A percentile compares a stretch with the other conserved stretches of the same genome.
phyloP scores from a whole-genome alignment of 305 asterid genomes.

The Vinca major region DNA sequence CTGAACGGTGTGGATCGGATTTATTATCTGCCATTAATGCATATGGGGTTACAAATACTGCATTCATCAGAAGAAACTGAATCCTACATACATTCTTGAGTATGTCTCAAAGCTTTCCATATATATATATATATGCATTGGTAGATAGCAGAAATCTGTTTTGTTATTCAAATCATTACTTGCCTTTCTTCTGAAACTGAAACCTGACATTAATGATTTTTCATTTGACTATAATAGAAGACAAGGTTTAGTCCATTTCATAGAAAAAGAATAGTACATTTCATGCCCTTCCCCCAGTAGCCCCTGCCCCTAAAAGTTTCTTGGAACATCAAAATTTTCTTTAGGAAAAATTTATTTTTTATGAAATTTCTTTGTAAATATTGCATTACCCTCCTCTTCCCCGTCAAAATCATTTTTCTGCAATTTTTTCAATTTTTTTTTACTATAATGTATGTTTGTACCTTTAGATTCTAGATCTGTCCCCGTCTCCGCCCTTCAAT shows the following conservation, averaged over 20 bases:
- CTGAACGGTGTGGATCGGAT: neutral
- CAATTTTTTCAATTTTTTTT: too few species aligned
- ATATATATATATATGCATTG: neutral
- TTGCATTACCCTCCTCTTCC: too few species aligned
- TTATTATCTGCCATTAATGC: constrained; percentile 15
- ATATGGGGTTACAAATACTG: constrained; percentile 16
- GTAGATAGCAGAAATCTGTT: constrained; percentile 15
- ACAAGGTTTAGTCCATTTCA: neutral
- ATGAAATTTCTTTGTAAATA: too few species aligned
- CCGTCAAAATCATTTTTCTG: too few species aligned
- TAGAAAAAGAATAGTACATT: neutral
- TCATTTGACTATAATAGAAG: constrained; percentile 2
- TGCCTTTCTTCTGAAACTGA: constrained; percentile 16
- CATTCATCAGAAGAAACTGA: constrained; percentile 7
- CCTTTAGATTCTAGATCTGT: too few species aligned
- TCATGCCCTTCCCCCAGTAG: neutral
- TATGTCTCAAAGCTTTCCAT: constrained; percentile 17
- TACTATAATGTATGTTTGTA: too few species aligned
- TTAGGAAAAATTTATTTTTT: too few species aligned
- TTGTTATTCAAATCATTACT: constrained; percentile 18
- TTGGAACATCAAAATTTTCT: too few species aligned
- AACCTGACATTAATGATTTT: neutral
- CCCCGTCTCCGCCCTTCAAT: neutral
- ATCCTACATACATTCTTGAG: constrained; percentile 23
- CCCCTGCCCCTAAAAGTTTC: too few species aligned